A percentile compares a stretch with the other conserved stretches of the same genome.
Conservation (phyloP, 768 basidiomycete genomes). For the Serendipita vermifera region DNA sequence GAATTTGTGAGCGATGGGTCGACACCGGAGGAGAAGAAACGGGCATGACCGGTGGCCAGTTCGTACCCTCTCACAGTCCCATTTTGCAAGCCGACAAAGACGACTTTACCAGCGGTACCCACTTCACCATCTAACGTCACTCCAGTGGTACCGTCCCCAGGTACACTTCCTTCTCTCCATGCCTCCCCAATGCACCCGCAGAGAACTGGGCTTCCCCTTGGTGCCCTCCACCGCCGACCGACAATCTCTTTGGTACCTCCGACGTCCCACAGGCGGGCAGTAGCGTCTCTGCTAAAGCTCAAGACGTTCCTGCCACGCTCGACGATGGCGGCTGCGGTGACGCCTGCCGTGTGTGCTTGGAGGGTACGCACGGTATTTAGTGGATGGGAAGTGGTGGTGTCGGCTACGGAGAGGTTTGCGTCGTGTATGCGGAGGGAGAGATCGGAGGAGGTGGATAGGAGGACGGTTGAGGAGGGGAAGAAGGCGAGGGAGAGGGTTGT, state of each 20-base stretch:
- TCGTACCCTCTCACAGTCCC: constrained; percentile 48
- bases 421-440: constrained; percentile 55
- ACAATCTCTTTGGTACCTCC: constrained; percentile 37
- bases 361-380: constrained; percentile 46
- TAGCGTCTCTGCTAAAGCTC: constrained; percentile 54
- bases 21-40: constrained; percentile 20
- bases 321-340: constrained; percentile 53
- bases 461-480: constrained; percentile 59
- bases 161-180: constrained; percentile 20
- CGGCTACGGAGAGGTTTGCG: constrained; percentile 32
- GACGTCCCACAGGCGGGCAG: constrained; percentile 62
- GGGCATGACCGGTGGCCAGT: constrained; percentile 27
- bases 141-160: constrained; percentile 16
- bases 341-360: constrained; percentile 48
- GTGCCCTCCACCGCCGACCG: constrained; percentile 24
- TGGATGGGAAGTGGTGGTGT: constrained; percentile 24
- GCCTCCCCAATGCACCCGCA: constrained; percentile 34
- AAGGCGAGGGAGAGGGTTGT: constrained; percentile 44
- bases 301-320: constrained; percentile 53
- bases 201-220: constrained; percentile 30
- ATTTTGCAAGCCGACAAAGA: constrained; percentile 42
- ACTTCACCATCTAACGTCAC: constrained; percentile 26
- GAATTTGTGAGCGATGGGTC: constrained; percentile 15
- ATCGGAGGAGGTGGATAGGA: constrained; percentile 57
- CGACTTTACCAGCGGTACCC: constrained; percentile 35